Conservation (phyloP, 2,329 filamentous ascomycete species). For the Colletotrichum eleusines region DNA sequence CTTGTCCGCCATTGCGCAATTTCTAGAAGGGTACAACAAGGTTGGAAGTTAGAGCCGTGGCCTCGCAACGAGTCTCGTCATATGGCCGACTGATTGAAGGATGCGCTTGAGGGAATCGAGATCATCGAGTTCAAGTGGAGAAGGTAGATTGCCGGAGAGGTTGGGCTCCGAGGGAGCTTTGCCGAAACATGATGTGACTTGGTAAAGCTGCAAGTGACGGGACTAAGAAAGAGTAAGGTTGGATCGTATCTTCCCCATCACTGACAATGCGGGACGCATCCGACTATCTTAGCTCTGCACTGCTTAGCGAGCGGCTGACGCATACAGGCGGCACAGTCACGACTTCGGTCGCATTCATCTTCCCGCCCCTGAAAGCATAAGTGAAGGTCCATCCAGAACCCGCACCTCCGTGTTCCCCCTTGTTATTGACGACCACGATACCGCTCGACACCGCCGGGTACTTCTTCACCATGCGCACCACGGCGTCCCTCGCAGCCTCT, state of each 20-base stretch:
- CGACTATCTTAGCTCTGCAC: conserved; percentile 1
- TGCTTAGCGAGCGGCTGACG: conserved; percentile 6
- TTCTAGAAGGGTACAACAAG: not conserved
- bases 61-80: not conserved
- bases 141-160: no score
- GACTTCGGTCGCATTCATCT: conserved; percentile 60
- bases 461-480: conserved; percentile 61
- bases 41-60: no score
- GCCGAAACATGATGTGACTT: not conserved
- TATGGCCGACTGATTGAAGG: not conserved
- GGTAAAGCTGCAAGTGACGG: not conserved
- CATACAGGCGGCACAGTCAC: conserved; percentile 53
- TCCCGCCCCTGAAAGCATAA: conserved; percentile 62
- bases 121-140: not conserved
- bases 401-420: conserved; percentile 63
- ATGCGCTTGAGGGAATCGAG: not conserved
- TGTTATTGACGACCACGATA: conserved; percentile 62
- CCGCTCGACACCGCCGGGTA: conserved; percentile 62
- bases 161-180: no score
- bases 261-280: not conserved
- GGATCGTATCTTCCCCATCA: not conserved
- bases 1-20: conserved; percentile 18
- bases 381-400: conserved; percentile 67
- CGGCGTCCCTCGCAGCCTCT: conserved; percentile 64
- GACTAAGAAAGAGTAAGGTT: not conserved